Percentiles rank a stretch among this genome's conserved stretches.
These are phyloP conservation scores for Starmerella apis DNA, from an alignment of 805 yeast genomes.

Conservation along the genomic window DNA sequence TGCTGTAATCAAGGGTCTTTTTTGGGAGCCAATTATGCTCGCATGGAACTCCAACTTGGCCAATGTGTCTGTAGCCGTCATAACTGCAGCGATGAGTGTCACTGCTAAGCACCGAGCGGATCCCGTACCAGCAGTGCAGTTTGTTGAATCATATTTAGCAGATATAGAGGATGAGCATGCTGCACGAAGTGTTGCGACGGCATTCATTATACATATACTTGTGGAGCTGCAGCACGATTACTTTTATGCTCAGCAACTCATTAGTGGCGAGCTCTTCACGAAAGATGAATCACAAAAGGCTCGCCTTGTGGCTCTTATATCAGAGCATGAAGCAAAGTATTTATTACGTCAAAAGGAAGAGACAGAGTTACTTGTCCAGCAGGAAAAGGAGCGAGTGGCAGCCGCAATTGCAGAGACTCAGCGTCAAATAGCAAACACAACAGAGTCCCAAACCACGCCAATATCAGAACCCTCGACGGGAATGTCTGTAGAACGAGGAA, in stretches of 20 bases:
- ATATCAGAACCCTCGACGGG: neutral
- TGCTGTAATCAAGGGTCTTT: neutral
- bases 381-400: constrained; percentile 8
- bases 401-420: constrained; percentile 4
- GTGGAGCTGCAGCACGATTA: constrained; percentile 14
- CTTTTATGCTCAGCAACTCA: constrained; percentile 18
- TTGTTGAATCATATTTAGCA: constrained; percentile 14
- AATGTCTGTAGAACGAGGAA: neutral
- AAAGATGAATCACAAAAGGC: neutral
- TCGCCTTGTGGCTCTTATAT: constrained; percentile 1
- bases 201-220: constrained; percentile 10
- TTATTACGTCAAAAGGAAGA: neutral
- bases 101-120: constrained; percentile 11
- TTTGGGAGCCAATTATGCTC: constrained; percentile 7
- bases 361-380: constrained; percentile 4
- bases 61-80: constrained; percentile 13
- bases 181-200: constrained; percentile 9
- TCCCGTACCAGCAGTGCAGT: constrained; percentile 9
- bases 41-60: constrained; percentile 2
- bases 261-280: neutral
- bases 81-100: constrained; percentile 10
- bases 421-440: neutral
- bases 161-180: constrained; percentile 1
- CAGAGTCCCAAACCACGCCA: neutral
- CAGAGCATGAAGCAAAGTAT: neutral